These are phyloP conservation scores for Venturia aucupariae DNA, from an alignment of 2,329 filamentous ascomycete genomes.

Conservation along the genomic window DNA sequence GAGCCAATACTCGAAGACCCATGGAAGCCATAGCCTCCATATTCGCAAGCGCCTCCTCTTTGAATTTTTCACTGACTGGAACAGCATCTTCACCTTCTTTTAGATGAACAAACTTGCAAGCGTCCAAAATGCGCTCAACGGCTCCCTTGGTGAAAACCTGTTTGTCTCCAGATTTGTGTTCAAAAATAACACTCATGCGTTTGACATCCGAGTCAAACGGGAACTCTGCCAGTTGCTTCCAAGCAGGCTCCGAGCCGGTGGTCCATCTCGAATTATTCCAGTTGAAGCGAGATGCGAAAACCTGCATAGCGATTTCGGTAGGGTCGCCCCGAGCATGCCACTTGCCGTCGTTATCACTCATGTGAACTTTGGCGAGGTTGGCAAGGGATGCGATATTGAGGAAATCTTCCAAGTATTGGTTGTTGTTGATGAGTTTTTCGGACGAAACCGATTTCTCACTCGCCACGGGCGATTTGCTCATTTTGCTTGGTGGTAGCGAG, in stretches of 20 bases:
- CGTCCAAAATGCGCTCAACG: conserved; percentile 58
- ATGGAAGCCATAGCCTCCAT: conserved; percentile 54
- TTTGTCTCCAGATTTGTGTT: conserved; percentile 34
- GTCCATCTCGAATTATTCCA: conserved; percentile 49
- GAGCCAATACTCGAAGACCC: conserved; percentile 17
- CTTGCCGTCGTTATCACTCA: conserved; percentile 40
- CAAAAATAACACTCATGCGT: conserved; percentile 66
- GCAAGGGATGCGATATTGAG: conserved; percentile 56
- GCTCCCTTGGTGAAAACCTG: conserved; percentile 56
- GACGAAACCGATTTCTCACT: background rate
- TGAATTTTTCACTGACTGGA: conserved; percentile 44
- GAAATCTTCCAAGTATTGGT: conserved; percentile 43
- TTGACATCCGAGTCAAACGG: conserved; percentile 68
- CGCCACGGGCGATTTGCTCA: conserved; percentile 20
- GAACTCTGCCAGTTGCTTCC: conserved; percentile 50
- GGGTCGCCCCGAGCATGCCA: conserved; percentile 60
- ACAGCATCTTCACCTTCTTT: conserved; percentile 30
- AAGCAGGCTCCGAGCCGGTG: conserved; percentile 22
- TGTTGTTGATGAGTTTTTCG: conserved; percentile 33
- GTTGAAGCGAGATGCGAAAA: conserved; percentile 60
- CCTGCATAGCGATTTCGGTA: conserved; percentile 67
- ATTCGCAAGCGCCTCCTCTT: conserved; percentile 51
- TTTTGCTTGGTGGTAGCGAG: conserved; percentile 14
- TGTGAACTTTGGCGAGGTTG: conserved; percentile 55
- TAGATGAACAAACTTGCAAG: conserved; percentile 46